These are phyloP conservation scores for Ganoderma lingzhi DNA, from an alignment of 1,284 basidiomycete species.

Conservation along the genomic window DNA sequence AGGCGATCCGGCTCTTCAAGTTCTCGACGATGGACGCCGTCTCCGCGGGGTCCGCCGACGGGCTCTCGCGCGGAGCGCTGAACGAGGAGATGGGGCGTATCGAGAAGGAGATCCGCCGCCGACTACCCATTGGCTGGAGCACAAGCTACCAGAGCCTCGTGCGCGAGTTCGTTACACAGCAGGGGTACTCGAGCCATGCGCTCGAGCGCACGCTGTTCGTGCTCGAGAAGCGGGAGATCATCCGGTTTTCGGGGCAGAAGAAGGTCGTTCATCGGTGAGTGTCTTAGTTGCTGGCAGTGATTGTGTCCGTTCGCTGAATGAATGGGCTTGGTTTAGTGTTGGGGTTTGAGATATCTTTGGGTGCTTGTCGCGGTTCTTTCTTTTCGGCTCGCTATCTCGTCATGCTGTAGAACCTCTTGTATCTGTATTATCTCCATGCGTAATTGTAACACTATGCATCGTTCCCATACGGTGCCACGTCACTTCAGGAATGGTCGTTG, in stretches of 20 bases:
- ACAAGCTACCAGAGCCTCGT: conserved; percentile 95
- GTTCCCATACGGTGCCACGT: conserved; percentile 7
- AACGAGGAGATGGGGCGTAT: conserved; percentile 95
- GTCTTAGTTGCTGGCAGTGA: background rate
- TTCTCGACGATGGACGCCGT: conserved; percentile 99
- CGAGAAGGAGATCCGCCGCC: conserved; percentile 88
- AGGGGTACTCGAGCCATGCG: conserved; percentile 92
- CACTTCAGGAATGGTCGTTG: background rate
- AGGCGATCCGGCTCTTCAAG: conserved; percentile 98
- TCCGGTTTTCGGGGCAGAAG: conserved; percentile 82
- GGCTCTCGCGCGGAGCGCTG: conserved; percentile 90
- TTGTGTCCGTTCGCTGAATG: background rate
- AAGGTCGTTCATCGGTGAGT: conserved; percentile 40
- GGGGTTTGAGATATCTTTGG: conserved; percentile 29
- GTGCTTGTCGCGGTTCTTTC: conserved; percentile 8
- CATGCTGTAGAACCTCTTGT: conserved; percentile 26
- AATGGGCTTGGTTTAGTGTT: conserved; percentile 20
- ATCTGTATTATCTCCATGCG: conserved; percentile 24
- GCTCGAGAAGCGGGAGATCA: conserved; percentile 94
- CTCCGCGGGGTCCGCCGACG: conserved; percentile 91
- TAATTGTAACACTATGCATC: conserved; percentile 26
- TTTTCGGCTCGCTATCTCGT: conserved; percentile 24
- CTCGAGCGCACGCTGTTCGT: conserved; percentile 93
- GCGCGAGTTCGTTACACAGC: conserved; percentile 94
- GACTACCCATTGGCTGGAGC: conserved; percentile 96